Evolutionary conservation across 1,139 yeast genomes (phyloP).

Genomic region (Lodderomyces elongisporus): DNA sequence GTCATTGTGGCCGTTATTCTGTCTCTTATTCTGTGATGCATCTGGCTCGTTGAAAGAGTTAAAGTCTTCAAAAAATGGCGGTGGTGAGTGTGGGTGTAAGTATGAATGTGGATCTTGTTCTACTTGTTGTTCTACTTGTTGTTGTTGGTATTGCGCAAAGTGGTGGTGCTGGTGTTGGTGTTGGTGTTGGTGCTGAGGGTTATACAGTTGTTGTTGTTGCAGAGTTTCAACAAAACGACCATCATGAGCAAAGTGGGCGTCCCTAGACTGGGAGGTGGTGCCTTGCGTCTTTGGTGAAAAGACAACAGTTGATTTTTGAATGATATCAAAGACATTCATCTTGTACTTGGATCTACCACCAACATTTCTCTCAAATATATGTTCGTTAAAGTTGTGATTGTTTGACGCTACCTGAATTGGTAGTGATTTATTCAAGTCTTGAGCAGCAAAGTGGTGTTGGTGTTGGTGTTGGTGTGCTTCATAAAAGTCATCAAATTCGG

Average conservation of each 20-base stretch:
- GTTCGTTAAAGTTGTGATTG: slow-evolving; percentile 5
- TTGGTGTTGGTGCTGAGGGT: background rate
- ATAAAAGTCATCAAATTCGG: slow-evolving; percentile 13
- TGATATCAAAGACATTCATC: slow-evolving; percentile 9
- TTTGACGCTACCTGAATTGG: background rate
- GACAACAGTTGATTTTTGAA: slow-evolving; percentile 5
- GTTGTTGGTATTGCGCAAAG: too few relatives aligned
- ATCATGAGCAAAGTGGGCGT: too few relatives aligned
- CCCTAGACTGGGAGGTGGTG: too few relatives aligned
- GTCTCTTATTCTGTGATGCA: too few relatives aligned
- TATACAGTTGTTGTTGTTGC: background rate
- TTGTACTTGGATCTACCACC: background rate
- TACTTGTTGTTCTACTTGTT: slow-evolving; percentile 1
- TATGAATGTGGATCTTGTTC: too few relatives aligned
- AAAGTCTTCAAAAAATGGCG: slow-evolving; percentile 12
- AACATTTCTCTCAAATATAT: slow-evolving; percentile 1
- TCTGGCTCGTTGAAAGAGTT: too few relatives aligned
- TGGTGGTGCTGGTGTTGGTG: background rate
- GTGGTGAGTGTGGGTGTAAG: slow-evolving; percentile 3
- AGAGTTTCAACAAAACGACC: too few relatives aligned
- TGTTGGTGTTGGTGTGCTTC: slow-evolving; percentile 11
- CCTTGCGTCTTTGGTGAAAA: slow-evolving; percentile 1
- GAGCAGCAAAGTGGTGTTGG: too few relatives aligned
- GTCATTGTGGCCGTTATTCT: too few relatives aligned
- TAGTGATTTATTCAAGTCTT: too few relatives aligned